Conservation (phyloP, 371 early-diverging fungal species). For the Smittium mucronatum region DNA sequence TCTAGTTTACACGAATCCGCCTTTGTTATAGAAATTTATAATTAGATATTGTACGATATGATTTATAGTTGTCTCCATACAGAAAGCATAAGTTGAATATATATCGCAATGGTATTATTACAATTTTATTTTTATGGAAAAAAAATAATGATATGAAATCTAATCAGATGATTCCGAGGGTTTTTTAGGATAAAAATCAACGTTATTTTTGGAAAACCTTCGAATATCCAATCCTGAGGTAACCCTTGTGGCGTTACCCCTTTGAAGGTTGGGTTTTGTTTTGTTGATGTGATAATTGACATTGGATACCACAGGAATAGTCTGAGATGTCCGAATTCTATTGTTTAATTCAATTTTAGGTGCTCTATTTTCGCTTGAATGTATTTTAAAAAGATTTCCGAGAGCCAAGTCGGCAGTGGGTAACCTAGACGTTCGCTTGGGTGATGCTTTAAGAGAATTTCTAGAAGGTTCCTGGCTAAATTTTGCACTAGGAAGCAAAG, state of each 20-base stretch:
- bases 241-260: not conserved
- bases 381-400: not conserved
- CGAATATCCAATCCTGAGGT: not conserved
- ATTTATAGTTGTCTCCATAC: no score
- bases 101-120: no score
- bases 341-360: not conserved
- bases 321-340: not conserved
- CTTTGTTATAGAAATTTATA: no score
- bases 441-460: no score
- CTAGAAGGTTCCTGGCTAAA: no score
- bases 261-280: not conserved
- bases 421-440: not conserved
- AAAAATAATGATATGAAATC: no score
- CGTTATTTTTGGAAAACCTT: not conserved
- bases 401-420: not conserved
- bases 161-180: no score
- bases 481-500: not conserved
- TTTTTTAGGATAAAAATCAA: not conserved
- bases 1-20: no score
- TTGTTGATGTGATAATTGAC: not conserved
- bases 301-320: not conserved
- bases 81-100: no score
- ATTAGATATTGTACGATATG: no score
- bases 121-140: no score
- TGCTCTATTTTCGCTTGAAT: not conserved